Base-by-base conservation (phyloP, 352 stramenopile genomes). In the Hyaloperonospora arabidopsidis region DNA sequence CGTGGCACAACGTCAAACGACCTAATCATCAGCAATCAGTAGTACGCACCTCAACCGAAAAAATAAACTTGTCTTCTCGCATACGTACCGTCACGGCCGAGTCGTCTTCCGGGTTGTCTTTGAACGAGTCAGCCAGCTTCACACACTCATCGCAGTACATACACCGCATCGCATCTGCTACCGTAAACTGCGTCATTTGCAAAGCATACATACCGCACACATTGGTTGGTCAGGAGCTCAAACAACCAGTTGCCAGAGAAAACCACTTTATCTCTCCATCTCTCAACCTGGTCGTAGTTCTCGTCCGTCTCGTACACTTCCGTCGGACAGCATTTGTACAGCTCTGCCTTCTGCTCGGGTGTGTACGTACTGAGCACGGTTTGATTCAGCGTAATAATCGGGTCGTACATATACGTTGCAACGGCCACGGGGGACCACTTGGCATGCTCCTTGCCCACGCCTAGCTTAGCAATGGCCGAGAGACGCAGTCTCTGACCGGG, bases 361-460 rank as follows among this genome's bases (percentile, higher is more conserved):
- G 85, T 91, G 39, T 96, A 90, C n/a, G 84, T 93, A 57, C 90
- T 96, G 39, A 96, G 79, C 48, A 96, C 89, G 57, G 86, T 93
- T 57, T 91, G 79, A 61, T 96, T 95, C 13, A 96, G 69, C 51
- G 74, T 92, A 52, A 96, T 93, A 57, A 92, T 90, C 46, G 86
- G 84, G 49, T 95, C 85, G 61, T 93, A 95, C 76, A 89, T 93
- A 65, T 96, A 98, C 34, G 92, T 97, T 13, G 93, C 94, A 5
- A 97, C 92, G 0, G 88, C 90, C 38, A 98, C 94, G 2, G 95
- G 94, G 35, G 81, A 97, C 95, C 95, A 98, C 80, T 98, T 98
- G 58, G 95, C 91, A 66, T 98, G 95, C 68, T 98, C 94, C 71
- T 98, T 98, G 64, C 82, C 87, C 36, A 97, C 97, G 7, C 95